These are phyloP conservation scores for Candida neerlandica DNA, from an alignment of 1,139 yeast species.

Conservation along the genomic window DNA sequence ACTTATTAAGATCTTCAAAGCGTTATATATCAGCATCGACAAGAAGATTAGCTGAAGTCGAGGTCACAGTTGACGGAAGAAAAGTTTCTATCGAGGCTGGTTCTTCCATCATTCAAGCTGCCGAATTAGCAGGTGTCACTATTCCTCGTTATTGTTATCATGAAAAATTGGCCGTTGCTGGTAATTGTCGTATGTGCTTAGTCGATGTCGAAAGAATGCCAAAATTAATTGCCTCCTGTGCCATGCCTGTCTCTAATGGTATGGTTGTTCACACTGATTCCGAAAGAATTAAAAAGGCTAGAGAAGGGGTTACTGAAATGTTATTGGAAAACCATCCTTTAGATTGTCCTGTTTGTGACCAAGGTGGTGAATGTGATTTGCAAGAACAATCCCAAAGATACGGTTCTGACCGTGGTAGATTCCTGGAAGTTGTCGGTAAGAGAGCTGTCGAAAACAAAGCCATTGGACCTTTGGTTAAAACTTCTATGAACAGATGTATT, in stretches of 20 bases:
- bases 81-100: conserved; percentile 83
- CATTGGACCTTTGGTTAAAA: conserved; percentile 86
- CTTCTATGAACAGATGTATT: conserved; percentile 91
- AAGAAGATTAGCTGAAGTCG: conserved; percentile 57
- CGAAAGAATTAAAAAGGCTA: conserved; percentile 79
- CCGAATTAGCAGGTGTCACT: conserved; percentile 86
- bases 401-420: conserved; percentile 87
- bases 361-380: conserved; percentile 93
- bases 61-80: conserved; percentile 77
- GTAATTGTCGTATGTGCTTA: conserved; percentile 92
- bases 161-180: conserved; percentile 90
- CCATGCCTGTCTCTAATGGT: conserved; percentile 87
- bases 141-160: conserved; percentile 92
- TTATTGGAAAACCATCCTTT: conserved; percentile 86
- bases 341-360: conserved; percentile 93
- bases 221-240: conserved; percentile 88
- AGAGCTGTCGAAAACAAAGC: conserved; percentile 91
- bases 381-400: conserved; percentile 87
- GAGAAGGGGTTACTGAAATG: conserved; percentile 93
- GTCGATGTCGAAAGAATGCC: conserved; percentile 92
- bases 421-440: conserved; percentile 78
- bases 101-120: conserved; percentile 86
- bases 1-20: conserved; percentile 28
- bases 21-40: conserved; percentile 34
- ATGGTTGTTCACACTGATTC: conserved; percentile 85